Evolutionary conservation across 2,329 filamentous ascomycete genomes (phyloP).

Genomic region (Phialophora expanda): DNA sequence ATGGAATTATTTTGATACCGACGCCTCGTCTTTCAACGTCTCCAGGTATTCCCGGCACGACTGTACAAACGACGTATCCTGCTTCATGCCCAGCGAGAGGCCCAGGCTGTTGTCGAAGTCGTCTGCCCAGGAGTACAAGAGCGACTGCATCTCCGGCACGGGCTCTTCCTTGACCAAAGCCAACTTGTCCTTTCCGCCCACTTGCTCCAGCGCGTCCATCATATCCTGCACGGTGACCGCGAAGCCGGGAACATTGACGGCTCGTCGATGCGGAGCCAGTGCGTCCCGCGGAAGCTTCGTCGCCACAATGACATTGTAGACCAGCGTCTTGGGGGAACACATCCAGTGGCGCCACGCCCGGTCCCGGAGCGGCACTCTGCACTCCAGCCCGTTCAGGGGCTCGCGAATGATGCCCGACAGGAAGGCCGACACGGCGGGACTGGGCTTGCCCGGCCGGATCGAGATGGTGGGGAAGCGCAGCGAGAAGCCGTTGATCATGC

Average conservation of each 20-base stretch:
- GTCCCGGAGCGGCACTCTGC: slow-evolving; percentile 57
- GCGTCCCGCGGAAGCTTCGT: slow-evolving; percentile 50
- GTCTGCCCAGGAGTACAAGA: slow-evolving; percentile 61
- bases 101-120: slow-evolving; percentile 59
- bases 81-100: slow-evolving; percentile 56
- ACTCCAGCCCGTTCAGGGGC: slow-evolving; percentile 61
- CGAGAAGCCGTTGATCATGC: slow-evolving; percentile 62
- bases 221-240: slow-evolving; percentile 60
- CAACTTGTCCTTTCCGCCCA: slow-evolving; percentile 59
- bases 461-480: slow-evolving; percentile 67
- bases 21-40: slow-evolving; percentile 26
- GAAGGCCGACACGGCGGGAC: slow-evolving; percentile 66
- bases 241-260: slow-evolving; percentile 62
- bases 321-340: slow-evolving; percentile 58
- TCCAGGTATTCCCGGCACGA: slow-evolving; percentile 61
- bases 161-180: slow-evolving; percentile 57
- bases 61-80: slow-evolving; percentile 59
- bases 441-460: slow-evolving; percentile 65
- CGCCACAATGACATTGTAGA: slow-evolving; percentile 58
- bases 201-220: slow-evolving; percentile 59
- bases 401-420: slow-evolving; percentile 68
- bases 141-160: slow-evolving; percentile 55
- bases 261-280: slow-evolving; percentile 52
- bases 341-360: slow-evolving; percentile 59
- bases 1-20: background rate